These are phyloP conservation scores for Mycogone perniciosa DNA, from an alignment of 2,329 filamentous ascomycete genomes.

Conservation along the genomic window DNA sequence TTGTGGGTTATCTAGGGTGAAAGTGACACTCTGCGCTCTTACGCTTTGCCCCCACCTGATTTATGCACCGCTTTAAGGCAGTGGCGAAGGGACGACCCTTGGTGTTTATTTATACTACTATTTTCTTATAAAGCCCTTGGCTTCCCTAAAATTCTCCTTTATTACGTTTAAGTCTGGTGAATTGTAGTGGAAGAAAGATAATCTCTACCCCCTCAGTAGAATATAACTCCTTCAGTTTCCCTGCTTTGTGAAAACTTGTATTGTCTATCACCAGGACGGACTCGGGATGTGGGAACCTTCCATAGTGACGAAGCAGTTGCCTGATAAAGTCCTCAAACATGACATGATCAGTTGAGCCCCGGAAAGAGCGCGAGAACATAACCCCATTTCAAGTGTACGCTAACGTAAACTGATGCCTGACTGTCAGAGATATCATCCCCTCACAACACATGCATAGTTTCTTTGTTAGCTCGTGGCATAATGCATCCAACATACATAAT, in stretches of 20 bases:
- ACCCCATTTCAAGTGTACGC: conserved; percentile 1
- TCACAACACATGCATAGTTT: neutral
- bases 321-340: conserved; percentile 6
- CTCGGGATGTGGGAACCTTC: conserved; percentile 2
- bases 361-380: neutral
- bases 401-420: conserved; percentile 2
- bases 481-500: neutral
- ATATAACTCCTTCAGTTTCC: neutral
- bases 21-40: neutral
- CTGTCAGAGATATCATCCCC: neutral
- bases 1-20: too few species aligned
- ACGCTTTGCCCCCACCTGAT: conserved; percentile 4
- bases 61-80: conserved; percentile 1
- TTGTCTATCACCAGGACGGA: conserved; percentile 7
- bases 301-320: conserved; percentile 5
- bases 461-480: neutral
- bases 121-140: neutral
- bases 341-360: conserved; percentile 1
- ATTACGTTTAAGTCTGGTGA: conserved; percentile 3
- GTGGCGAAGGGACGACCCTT: conserved; percentile 1
- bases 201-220: neutral
- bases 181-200: conserved; percentile 3
- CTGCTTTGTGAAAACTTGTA: neutral
- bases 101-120: conserved; percentile 2
- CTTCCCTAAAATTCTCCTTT: conserved; percentile 1